A percentile compares a stretch with the other conserved stretches of the same genome.
These are phyloP conservation scores for Leccinum longicurvipes DNA, from an alignment of 768 basidiomycete genomes.

Conservation along the genomic window DNA sequence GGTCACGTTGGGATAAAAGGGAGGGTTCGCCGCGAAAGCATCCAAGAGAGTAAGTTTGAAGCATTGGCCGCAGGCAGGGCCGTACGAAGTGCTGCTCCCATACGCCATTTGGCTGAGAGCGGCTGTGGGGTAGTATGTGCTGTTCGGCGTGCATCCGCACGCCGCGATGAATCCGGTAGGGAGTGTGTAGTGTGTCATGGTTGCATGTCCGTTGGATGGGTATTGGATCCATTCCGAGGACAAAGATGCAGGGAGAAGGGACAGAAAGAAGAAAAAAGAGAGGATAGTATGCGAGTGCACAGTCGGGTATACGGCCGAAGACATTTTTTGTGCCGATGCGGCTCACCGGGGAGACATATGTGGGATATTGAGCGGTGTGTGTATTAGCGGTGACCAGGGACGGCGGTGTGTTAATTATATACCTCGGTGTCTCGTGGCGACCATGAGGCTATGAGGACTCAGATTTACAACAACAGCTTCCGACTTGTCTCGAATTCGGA, in stretches of 20 bases:
- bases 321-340: conserved; percentile 15
- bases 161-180: conserved; percentile 51
- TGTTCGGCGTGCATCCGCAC: conserved; percentile 71
- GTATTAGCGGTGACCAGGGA: background rate
- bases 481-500: background rate
- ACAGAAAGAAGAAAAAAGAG: conserved; percentile 23
- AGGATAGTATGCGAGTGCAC: conserved; percentile 15
- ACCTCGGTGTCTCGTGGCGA: background rate
- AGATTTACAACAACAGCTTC: background rate
- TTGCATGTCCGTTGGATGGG: conserved; percentile 58
- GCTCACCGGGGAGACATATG: conserved; percentile 12
- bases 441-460: background rate
- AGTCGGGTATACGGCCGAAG: background rate
- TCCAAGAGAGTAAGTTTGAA: conserved; percentile 75
- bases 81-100: conserved; percentile 69
- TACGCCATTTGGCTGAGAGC: conserved; percentile 79
- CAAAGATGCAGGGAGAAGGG: conserved; percentile 22
- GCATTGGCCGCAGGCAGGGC: conserved; percentile 74
- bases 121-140: conserved; percentile 71
- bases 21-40: conserved; percentile 62
- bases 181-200: conserved; percentile 72
- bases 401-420: conserved; percentile 6
- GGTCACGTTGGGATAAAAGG: conserved; percentile 58
- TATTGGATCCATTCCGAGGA: conserved; percentile 61
- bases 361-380: background rate